phyloP scores from a whole-genome alignment of 352 stramenopile species.

The Phytopythium litorale region DNA sequence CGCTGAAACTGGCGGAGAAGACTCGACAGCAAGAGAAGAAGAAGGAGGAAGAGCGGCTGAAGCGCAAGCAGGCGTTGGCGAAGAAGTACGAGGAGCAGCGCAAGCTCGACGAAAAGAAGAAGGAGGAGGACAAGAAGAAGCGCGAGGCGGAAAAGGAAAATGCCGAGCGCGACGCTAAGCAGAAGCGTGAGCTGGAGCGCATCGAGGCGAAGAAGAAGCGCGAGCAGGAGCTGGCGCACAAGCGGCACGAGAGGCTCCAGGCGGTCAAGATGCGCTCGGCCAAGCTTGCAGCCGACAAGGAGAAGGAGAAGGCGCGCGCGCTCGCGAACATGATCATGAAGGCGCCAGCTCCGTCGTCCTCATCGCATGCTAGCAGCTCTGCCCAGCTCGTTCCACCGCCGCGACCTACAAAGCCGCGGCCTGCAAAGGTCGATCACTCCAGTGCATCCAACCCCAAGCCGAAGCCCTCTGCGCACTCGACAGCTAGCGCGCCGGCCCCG shows the following conservation, averaged over 20 bases:
- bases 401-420: slow-evolving; percentile 3
- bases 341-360: background rate
- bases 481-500: background rate
- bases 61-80: slow-evolving; percentile 56
- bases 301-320: slow-evolving; percentile 5
- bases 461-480: background rate
- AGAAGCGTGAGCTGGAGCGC: slow-evolving; percentile 57
- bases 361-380: background rate
- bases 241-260: slow-evolving; percentile 55
- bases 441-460: background rate
- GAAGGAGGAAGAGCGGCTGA: slow-evolving; percentile 56
- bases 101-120: slow-evolving; percentile 53
- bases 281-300: slow-evolving; percentile 54
- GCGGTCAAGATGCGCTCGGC: slow-evolving; percentile 66
- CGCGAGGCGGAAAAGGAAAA: slow-evolving; percentile 51
- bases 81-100: slow-evolving; percentile 73
- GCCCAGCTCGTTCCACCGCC: background rate
- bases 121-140: slow-evolving; percentile 72
- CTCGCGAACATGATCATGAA: background rate
- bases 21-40: slow-evolving; percentile 64
- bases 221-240: slow-evolving; percentile 34
- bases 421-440: background rate
- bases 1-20: slow-evolving; percentile 70
- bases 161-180: slow-evolving; percentile 46
- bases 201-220: slow-evolving; percentile 55